These are phyloP conservation scores for Salix purpurea DNA, from an alignment of 345 rosid species.

Conservation along the genomic window DNA sequence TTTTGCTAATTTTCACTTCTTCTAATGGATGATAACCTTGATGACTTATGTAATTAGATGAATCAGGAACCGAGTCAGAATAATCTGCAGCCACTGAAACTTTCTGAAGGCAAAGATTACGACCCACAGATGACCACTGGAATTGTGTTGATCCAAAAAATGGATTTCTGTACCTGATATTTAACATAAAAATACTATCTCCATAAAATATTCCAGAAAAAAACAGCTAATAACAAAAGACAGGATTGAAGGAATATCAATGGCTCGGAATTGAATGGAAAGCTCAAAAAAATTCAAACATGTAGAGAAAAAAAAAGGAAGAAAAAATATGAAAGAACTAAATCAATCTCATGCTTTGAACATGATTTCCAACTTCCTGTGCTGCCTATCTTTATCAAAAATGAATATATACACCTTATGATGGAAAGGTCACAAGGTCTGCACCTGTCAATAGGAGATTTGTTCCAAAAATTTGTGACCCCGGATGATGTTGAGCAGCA, in stretches of 20 bases:
- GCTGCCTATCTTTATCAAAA: neutral
- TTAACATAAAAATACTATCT: constrained; percentile 10
- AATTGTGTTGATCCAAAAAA: constrained; percentile 49
- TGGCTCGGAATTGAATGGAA: neutral
- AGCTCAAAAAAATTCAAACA: too few species aligned
- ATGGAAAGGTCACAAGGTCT: constrained; percentile 42
- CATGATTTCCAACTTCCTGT: neutral
- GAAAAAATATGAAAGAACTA: neutral
- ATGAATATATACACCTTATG: constrained; percentile 39
- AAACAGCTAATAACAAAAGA: neutral
- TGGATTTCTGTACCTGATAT: constrained; percentile 49
- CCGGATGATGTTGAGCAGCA: constrained; percentile 56
- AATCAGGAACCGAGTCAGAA: constrained; percentile 86
- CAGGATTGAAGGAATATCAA: neutral
- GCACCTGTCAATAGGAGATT: constrained; percentile 45
- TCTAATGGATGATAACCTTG: constrained; percentile 90
- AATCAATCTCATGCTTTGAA: neutral
- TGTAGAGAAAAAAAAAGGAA: neutral
- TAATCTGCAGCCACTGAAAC: constrained; percentile 97
- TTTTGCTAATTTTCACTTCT: constrained; percentile 58
- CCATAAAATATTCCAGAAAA: neutral
- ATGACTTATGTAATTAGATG: constrained; percentile 51
- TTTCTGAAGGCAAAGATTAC: constrained; percentile 58
- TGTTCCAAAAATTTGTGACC: constrained; percentile 37
- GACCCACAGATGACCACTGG: constrained; percentile 49